Conservation (phyloP, 2,329 filamentous ascomycete genomes). For the Akanthomyces dipterigenus region DNA sequence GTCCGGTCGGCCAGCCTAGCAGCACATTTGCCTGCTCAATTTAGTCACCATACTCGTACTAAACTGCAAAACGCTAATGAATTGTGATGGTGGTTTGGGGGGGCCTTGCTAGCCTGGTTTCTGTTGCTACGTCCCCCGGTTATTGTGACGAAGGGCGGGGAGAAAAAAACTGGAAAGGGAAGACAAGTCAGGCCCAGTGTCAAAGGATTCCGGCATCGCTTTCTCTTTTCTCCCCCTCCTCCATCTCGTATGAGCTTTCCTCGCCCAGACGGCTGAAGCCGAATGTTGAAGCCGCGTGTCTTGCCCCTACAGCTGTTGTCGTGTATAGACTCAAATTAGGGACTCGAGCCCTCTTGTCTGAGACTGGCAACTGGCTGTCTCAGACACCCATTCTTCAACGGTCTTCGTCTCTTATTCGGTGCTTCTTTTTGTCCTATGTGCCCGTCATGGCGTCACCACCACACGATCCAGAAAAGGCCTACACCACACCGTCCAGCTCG, state of each 20-base stretch:
- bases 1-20: not conserved
- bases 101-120: not conserved
- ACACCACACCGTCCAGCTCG: not conserved
- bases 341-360: not conserved
- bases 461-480: slow-evolving; percentile 7
- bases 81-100: not conserved
- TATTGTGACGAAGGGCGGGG: not conserved
- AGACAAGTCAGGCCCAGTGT: not conserved
- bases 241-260: not conserved
- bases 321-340: not conserved
- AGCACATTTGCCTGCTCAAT: not conserved
- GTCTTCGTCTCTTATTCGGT: no score
- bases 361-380: not conserved
- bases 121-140: not conserved
- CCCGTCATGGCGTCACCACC: not conserved
- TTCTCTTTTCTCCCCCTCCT: not conserved
- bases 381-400: not conserved
- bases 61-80: not conserved
- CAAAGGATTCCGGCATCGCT: not conserved
- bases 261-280: not conserved
- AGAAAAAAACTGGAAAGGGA: not conserved
- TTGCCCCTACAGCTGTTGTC: not conserved
- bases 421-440: not conserved
- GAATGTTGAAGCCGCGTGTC: not conserved
- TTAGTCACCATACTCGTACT: not conserved